Percentiles rank a stretch among this genome's conserved stretches.
These are phyloP conservation scores for Ochetophila trinervis DNA, from an alignment of 306 rosid species.

Conservation along the genomic window DNA sequence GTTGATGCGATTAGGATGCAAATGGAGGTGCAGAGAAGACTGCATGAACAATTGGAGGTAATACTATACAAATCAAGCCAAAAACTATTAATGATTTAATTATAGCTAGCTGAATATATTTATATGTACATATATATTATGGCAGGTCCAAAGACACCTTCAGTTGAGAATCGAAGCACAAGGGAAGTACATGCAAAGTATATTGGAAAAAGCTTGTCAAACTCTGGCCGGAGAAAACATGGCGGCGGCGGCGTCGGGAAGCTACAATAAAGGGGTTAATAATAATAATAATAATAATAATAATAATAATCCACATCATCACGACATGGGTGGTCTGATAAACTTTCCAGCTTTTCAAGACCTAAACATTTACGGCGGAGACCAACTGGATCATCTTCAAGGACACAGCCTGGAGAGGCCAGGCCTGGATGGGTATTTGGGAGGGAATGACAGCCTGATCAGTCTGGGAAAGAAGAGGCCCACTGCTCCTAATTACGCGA, in stretches of 20 bases:
- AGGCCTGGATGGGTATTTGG: slow-evolving; percentile 49
- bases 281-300: too few relatives aligned
- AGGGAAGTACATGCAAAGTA: slow-evolving; percentile 99
- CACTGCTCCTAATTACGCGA: slow-evolving; percentile 40
- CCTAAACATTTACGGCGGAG: slow-evolving; percentile 76
- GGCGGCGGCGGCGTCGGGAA: slow-evolving; percentile 57
- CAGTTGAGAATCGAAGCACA: slow-evolving; percentile 97
- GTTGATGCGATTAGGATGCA: slow-evolving; percentile 92
- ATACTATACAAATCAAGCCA: neutral
- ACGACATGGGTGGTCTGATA: slow-evolving; percentile 62
- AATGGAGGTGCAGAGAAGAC: slow-evolving; percentile 99
- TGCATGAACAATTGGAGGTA: slow-evolving; percentile 98
- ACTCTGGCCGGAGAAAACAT: slow-evolving; percentile 95
- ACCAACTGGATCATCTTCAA: slow-evolving; percentile 61
- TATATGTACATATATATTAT: neutral
- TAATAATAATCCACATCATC: too few relatives aligned
- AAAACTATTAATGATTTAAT: too few relatives aligned
- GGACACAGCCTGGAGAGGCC: slow-evolving; percentile 54
- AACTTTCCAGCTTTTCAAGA: slow-evolving; percentile 84
- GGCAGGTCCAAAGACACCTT: slow-evolving; percentile 89
- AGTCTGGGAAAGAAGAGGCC: slow-evolving; percentile 70
- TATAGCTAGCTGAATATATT: neutral
- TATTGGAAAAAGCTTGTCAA: slow-evolving; percentile 96
- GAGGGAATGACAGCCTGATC: slow-evolving; percentile 20
- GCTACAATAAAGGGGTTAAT: slow-evolving; percentile 36